phyloP scores from a whole-genome alignment of 208 protist species.

The Trypanosomatidae sp. region DNA sequence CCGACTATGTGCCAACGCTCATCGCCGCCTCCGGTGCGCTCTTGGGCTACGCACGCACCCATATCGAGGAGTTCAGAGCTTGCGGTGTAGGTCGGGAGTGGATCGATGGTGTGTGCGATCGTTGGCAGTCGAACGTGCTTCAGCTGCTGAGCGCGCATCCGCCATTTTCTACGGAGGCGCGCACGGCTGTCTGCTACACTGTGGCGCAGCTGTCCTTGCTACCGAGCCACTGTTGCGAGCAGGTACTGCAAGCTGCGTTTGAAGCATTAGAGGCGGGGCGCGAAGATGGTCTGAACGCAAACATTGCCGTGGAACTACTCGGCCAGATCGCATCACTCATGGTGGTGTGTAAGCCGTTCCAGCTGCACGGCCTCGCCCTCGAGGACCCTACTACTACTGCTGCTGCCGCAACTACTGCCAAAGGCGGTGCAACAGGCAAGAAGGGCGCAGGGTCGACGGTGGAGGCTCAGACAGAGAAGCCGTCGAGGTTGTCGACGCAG shows the following conservation, averaged over 20 bases:
- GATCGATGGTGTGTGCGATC: background rate
- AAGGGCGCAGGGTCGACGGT: background rate
- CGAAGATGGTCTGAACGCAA: constrained; percentile 24
- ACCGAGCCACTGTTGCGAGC: constrained; percentile 14
- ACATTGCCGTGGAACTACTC: constrained; percentile 43
- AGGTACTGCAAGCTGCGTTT: constrained; percentile 29
- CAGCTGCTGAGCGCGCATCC: constrained; percentile 44
- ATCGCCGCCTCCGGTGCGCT: constrained; percentile 26
- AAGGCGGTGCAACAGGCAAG: background rate
- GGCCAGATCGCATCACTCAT: constrained; percentile 35
- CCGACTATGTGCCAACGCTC: constrained; percentile 5
- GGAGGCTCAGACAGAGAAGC: background rate
- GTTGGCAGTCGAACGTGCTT: constrained; percentile 31
- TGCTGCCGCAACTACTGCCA: background rate
- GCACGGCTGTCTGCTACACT: constrained; percentile 41
- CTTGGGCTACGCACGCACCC: constrained; percentile 13
- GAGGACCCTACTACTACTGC: background rate
- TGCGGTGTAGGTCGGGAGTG: background rate
- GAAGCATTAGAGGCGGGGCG: constrained; percentile 23
- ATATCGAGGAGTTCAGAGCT: background rate
- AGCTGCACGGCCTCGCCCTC: constrained; percentile 19
- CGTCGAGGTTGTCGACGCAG: constrained; percentile 14
- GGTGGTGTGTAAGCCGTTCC: constrained; percentile 29
- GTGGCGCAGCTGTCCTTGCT: constrained; percentile 43
- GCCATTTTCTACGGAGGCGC: constrained; percentile 34